Percentiles rank a stretch among this genome's conserved stretches.
These are phyloP conservation scores for Solanum habrochaites DNA, from an alignment of 257 asterid species.

Conservation along the genomic window DNA sequence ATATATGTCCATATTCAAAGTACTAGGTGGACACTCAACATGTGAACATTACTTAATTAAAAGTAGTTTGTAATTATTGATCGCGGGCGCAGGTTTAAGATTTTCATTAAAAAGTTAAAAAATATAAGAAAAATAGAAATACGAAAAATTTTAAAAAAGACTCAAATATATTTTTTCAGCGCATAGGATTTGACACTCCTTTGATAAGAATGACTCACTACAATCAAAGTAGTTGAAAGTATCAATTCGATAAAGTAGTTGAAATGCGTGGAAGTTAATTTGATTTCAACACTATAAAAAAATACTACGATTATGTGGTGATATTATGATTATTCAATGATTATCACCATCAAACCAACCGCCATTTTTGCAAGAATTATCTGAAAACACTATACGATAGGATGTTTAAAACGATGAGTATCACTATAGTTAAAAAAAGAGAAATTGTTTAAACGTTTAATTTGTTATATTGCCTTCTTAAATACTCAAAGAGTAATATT, in stretches of 20 bases:
- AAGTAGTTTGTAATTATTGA: neutral
- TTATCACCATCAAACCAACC: too few relatives aligned
- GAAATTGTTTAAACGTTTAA: neutral
- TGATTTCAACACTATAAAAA: neutral
- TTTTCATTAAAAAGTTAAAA: neutral
- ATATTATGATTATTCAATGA: neutral
- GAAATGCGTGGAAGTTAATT: rapidly evolving
- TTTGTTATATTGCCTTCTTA: neutral
- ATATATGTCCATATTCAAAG: neutral
- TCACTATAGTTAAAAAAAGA: neutral
- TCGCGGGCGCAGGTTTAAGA: rapidly evolving
- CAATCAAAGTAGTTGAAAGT: neutral
- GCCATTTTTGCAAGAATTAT: too few relatives aligned
- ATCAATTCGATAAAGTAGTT: neutral
- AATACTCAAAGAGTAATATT: neutral
- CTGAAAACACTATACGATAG: too few relatives aligned
- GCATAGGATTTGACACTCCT: neutral
- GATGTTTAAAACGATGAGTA: neutral
- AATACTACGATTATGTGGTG: neutral
- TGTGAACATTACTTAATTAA: neutral
- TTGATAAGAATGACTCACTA: too few relatives aligned
- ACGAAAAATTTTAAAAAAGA: neutral
- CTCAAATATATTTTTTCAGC: neutral
- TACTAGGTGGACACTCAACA: neutral
- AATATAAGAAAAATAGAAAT: neutral